Base-by-base conservation (phyloP, 2,329 filamentous ascomycete genomes). In the Sphaerulina populicola region DNA sequence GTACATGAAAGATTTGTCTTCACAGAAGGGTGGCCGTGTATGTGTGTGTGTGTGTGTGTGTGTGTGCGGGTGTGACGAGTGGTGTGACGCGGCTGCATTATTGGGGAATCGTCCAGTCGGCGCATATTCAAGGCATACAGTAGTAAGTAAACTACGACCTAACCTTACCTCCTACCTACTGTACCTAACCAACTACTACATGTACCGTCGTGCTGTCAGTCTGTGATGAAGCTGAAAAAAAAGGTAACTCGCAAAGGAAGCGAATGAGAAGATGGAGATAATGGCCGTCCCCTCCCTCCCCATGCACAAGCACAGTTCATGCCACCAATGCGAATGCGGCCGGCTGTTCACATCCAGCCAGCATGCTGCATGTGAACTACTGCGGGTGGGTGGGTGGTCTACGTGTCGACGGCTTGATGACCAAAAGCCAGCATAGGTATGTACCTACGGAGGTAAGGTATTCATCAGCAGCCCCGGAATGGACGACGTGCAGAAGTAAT, bases 291-390 rank as follows among this genome's bases (percentile, higher is more conserved):
- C 4, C 18, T 18, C 18, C 18, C 43, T 58, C 54, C 51, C 48
- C 47, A 47, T 47, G 15, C 45, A 45, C 55, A 57, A 41, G 53
- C 50, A 56, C 49, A 49, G 55, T 58, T 58, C 56, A 58, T 56
- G 56, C 54, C 53, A 44, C 37, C 47, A 49, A 51, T 42, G 54
- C 51, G 38, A 49, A 51, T 42, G 54, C 51, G 38, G 37, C 27
- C 35, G 50, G 54, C 49, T 12, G 47, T 35, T 35, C 2, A 9
- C 30, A 45, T 47, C 30, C 41, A 49, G 42, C 54, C 51, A 56
- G 50, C 51, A 51, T 52, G 54, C 44, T 56, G 47, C 54, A 56
- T 56, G 49, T 47, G 44, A 51, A 50, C 49, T 57, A 51, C 52
- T 57, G 55, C 55, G 55, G 52, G 52, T 53, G 46, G 49, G 52